Base-by-base conservation (phyloP, 2,329 filamentous ascomycete species). In the Alternaria triticimaculans region DNA sequence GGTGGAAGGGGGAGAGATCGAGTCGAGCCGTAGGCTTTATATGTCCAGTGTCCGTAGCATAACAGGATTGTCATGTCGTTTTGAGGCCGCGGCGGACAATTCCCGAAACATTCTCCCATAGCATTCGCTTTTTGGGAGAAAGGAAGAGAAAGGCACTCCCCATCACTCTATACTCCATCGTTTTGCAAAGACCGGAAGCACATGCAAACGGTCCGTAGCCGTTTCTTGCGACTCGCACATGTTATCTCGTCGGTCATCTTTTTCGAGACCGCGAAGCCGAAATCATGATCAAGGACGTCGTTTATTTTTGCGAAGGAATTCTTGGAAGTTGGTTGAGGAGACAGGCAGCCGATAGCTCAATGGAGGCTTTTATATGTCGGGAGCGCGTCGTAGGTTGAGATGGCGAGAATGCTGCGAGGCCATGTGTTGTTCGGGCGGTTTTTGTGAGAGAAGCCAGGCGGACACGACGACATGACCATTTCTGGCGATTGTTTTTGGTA, bases 191-290 rank as follows among this genome's bases (percentile, higher is more conserved):
- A 2, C 15, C 37, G 37, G 15, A 18, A 41, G 37, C 33, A 37
- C 33, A 37, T 37, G 1, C 30, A 7, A 8, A 2, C 6, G 28
- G 6, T 0, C 28, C 1, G 5, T 3, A 30, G 3, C 14, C 3
- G 1, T 37, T 37, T 37, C 33, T 37, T 14, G 33, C 15, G 33
- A 37, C 33, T 2, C 33, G 7, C 33, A 37, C 33, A 37, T 33
- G 14, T 0, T 1, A 33, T 2, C 1, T 14, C 28, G 5, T 30
- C 28, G 2, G 4, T 5, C 5, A 2, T 14, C n/a, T 14, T 33
- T 33, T 37, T 37, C 33, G 33, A 37, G 7, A 37, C 15, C n/a
- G 33, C 7, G 8, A 37, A n/a, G 15, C 33, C 15, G 33, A 37
- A 37, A 37, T 15, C 33, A n/a, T 37, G 33, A n/a, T 37, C 7